These are phyloP conservation scores for Gaeumannomyces tritici DNA, from an alignment of 2,329 filamentous ascomycete genomes.

Conservation along the genomic window DNA sequence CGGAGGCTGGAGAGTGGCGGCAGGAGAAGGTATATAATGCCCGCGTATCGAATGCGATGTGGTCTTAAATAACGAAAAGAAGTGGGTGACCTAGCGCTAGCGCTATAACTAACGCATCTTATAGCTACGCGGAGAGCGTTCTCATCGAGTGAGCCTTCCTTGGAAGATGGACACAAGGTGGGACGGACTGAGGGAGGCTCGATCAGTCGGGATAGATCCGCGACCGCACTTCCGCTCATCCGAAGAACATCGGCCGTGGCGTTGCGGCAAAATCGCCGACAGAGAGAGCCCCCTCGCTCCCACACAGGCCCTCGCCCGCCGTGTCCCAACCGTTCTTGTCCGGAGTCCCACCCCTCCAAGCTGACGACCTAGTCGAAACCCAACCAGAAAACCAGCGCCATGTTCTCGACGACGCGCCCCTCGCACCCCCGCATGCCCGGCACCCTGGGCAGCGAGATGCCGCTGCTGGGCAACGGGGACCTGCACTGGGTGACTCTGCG, in stretches of 20 bases:
- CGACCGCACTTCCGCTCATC: neutral
- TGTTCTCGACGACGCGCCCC: neutral
- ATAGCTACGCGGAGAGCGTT: too few relatives aligned
- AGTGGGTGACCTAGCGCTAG: too few relatives aligned
- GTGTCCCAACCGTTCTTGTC: too few relatives aligned
- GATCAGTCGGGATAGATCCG: neutral
- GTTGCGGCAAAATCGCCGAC: too few relatives aligned
- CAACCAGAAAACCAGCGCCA: neutral
- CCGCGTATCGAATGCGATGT: neutral
- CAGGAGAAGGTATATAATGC: neutral
- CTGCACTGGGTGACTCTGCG: neutral
- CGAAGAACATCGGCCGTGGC: neutral
- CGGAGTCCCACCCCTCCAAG: too few relatives aligned
- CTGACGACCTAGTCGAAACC: too few relatives aligned
- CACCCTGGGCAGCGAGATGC: neutral
- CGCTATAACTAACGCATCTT: neutral
- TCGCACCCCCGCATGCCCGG: neutral
- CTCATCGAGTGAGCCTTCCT: too few relatives aligned
- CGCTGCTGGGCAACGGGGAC: neutral
- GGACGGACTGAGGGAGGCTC: neutral
- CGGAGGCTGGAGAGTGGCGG: neutral
- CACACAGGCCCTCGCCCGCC: too few relatives aligned
- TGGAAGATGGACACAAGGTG: too few relatives aligned
- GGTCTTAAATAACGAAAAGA: too few relatives aligned
- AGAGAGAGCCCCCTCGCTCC: too few relatives aligned